Evolutionary conservation across 805 yeast species (phyloP).

Genomic region (Trichomonascus vanleenenianus): DNA sequence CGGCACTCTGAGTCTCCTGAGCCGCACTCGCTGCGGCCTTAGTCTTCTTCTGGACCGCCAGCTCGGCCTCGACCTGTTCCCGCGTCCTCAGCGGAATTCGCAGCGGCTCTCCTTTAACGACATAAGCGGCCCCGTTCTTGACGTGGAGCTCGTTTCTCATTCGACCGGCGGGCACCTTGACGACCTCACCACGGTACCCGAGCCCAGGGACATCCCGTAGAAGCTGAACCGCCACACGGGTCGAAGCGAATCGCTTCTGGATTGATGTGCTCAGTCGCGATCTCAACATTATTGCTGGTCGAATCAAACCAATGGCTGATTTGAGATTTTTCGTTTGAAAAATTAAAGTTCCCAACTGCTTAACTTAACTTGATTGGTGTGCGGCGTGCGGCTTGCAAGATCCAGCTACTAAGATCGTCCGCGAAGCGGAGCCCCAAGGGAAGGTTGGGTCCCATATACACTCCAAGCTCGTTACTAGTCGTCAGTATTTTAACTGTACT

Average conservation of each 20-base stretch:
- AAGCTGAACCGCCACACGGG: conserved; percentile 57
- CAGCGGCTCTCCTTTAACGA: conserved; percentile 31
- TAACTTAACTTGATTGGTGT: background rate
- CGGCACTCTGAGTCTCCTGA: conserved; percentile 2
- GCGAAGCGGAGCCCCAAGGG: background rate
- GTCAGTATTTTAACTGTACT: too few species aligned
- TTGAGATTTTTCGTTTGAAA: background rate
- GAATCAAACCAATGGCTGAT: background rate
- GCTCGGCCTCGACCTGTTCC: conserved; percentile 2
- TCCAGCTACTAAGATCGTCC: too few species aligned
- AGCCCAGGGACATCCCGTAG: conserved; percentile 54
- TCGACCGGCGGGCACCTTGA: conserved; percentile 65
- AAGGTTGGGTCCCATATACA: too few species aligned
- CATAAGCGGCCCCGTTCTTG: conserved; percentile 66
- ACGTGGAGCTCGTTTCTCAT: conserved; percentile 77
- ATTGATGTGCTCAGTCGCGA: background rate
- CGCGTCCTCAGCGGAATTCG: conserved; percentile 18
- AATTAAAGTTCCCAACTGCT: background rate
- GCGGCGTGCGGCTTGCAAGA: background rate
- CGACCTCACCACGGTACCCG: conserved; percentile 66
- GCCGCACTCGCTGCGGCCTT: conserved; percentile 2
- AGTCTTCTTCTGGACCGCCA: background rate
- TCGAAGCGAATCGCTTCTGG: background rate
- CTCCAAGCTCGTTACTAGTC: too few species aligned
- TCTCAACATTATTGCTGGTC: background rate